A percentile compares a stretch with the other conserved stretches of the same genome.
phyloP scores from a whole-genome alignment of 345 rosid genomes.

The Euclidium syriacum region DNA sequence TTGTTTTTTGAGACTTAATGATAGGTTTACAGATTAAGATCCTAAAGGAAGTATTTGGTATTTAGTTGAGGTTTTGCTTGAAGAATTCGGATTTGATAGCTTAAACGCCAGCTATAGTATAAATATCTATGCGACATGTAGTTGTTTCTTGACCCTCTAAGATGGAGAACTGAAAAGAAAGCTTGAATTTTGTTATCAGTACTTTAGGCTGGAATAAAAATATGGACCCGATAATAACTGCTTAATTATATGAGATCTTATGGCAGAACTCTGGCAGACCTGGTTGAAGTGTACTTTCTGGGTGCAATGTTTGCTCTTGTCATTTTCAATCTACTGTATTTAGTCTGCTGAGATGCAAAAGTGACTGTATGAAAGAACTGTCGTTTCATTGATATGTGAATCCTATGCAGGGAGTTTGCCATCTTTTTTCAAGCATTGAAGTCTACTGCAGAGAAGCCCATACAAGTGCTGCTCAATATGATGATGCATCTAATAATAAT shows the following conservation, averaged over 20 bases:
- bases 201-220: background rate
- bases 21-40: background rate
- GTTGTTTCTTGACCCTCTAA: background rate
- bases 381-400: conserved; percentile 15
- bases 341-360: conserved; percentile 4
- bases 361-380: background rate
- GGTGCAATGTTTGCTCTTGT: background rate
- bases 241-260: background rate
- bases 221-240: background rate
- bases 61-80: background rate
- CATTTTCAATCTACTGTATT: background rate
- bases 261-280: background rate
- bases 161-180: background rate
- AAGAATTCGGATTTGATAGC: background rate
- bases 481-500: conserved; percentile 50
- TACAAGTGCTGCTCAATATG: conserved; percentile 49
- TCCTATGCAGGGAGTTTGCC: conserved; percentile 73
- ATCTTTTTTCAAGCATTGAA: conserved; percentile 72
- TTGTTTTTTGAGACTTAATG: background rate
- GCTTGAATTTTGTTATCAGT: background rate
- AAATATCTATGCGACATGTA: background rate
- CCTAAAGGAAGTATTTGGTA: background rate
- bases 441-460: conserved; percentile 66
- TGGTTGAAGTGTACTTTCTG: conserved; percentile 2
- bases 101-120: background rate